A percentile compares a stretch with the other conserved stretches of the same genome.
phyloP scores from a whole-genome alignment of 495 filamentous ascomycete genomes.

The Neurospora sp. region DNA sequence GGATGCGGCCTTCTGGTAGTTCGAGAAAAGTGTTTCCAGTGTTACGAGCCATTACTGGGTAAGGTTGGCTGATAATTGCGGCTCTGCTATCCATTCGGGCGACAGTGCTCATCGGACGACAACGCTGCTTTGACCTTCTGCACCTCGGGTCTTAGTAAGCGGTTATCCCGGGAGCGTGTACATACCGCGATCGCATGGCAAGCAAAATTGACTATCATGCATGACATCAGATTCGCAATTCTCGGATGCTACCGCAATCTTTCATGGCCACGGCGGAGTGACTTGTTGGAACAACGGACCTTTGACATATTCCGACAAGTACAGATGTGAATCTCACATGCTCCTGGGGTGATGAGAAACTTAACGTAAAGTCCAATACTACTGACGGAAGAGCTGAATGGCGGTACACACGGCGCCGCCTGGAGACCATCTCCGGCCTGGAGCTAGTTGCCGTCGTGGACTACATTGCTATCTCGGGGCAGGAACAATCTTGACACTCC shows the following conservation, averaged over 20 bases:
- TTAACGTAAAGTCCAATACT: background rate
- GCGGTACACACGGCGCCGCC: background rate
- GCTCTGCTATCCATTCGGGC: background rate
- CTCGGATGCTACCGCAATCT: background rate
- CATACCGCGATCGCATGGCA: background rate
- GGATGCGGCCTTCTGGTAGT: background rate
- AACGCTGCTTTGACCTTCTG: background rate
- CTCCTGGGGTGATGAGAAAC: background rate
- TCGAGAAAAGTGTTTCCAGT: background rate
- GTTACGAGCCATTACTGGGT: background rate
- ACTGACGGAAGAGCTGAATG: background rate
- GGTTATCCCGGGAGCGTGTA: background rate
- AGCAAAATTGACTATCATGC: background rate
- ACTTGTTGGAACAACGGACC: background rate
- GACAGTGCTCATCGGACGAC: background rate
- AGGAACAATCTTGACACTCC: background rate
- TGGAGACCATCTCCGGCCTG: background rate
- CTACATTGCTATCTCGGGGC: background rate
- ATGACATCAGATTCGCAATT: background rate
- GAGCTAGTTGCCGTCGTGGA: background rate
- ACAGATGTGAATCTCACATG: background rate
- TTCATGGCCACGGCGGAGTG: background rate
- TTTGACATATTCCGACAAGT: background rate
- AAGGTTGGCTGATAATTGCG: background rate
- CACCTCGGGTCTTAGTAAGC: background rate